phyloP scores from a whole-genome alignment of 148 eudicot genomes.

The Camellia lanceoleosa region DNA sequence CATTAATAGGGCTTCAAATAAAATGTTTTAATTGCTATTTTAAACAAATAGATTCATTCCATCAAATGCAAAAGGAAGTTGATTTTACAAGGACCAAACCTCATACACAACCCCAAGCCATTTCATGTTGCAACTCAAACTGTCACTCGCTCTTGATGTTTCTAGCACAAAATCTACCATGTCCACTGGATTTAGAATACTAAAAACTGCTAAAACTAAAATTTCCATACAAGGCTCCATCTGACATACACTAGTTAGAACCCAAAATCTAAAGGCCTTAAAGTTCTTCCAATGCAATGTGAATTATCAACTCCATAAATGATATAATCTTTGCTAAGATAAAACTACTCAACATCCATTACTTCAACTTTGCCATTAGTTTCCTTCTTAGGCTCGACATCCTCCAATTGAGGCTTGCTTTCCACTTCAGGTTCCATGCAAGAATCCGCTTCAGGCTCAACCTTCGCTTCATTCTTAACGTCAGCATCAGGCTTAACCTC shows the following conservation, averaged over 20 bases:
- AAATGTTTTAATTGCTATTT: too few species aligned
- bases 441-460: constrained; percentile 18
- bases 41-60: background rate
- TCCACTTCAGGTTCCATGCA: constrained; percentile 19
- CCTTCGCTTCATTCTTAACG: constrained; percentile 7
- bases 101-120: background rate
- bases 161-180: too few species aligned
- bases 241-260: background rate
- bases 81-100: background rate
- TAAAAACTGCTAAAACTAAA: background rate
- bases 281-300: background rate
- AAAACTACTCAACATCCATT: constrained; percentile 47
- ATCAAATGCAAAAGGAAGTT: background rate
- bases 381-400: constrained; percentile 7
- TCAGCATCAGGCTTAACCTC: constrained; percentile 21
- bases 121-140: too few species aligned
- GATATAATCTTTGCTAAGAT: background rate
- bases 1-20: too few species aligned
- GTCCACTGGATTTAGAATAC: too few species aligned
- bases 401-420: constrained; percentile 3
- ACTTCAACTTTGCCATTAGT: constrained; percentile 31
- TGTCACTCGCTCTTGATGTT: too few species aligned
- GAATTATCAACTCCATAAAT: background rate
- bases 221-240: constrained; percentile 3
- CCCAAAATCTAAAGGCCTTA: background rate